Conservation (phyloP, 768 basidiomycete genomes). For the Vishniacozyma victoriae region DNA sequence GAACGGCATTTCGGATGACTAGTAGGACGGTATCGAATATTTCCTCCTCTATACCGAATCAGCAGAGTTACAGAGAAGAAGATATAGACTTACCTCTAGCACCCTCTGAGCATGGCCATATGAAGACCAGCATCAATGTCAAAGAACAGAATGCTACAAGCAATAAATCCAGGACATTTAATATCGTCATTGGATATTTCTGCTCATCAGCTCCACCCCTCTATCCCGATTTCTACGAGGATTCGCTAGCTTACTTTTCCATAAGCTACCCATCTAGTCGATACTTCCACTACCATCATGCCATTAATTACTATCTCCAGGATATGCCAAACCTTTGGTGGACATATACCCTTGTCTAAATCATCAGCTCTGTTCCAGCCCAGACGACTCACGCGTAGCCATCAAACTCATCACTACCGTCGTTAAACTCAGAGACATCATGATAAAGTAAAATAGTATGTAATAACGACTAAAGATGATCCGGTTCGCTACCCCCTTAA, state of each 20-base stretch:
- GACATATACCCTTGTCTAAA: slow-evolving; percentile 35
- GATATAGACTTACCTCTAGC: slow-evolving; percentile 35
- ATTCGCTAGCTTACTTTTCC: slow-evolving; percentile 67
- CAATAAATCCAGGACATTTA: slow-evolving; percentile 81
- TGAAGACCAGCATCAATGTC: slow-evolving; percentile 80
- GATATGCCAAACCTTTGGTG: slow-evolving; percentile 43
- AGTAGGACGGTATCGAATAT: slow-evolving; percentile 86
- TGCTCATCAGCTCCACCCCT: slow-evolving; percentile 4
- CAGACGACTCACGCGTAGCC: slow-evolving; percentile 27
- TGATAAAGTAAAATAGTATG: slow-evolving; percentile 43
- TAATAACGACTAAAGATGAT: slow-evolving; percentile 47
- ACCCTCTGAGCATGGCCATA: slow-evolving; percentile 48
- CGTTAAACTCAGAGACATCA: slow-evolving; percentile 44
- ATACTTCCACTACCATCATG: slow-evolving; percentile 90
- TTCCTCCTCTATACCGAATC: slow-evolving; percentile 67
- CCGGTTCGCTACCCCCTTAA: slow-evolving; percentile 43
- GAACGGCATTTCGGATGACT: slow-evolving; percentile 81
- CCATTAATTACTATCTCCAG: slow-evolving; percentile 48
- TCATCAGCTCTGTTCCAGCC: not conserved
- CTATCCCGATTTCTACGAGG: not conserved
- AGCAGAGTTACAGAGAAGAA: not conserved
- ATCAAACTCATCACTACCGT: slow-evolving; percentile 44
- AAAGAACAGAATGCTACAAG: slow-evolving; percentile 83
- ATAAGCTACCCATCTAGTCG: slow-evolving; percentile 83
- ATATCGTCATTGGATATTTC: slow-evolving; percentile 49